Evolutionary conservation across 805 yeast species (phyloP).

Genomic region (Cyberlindnera meyerae): DNA sequence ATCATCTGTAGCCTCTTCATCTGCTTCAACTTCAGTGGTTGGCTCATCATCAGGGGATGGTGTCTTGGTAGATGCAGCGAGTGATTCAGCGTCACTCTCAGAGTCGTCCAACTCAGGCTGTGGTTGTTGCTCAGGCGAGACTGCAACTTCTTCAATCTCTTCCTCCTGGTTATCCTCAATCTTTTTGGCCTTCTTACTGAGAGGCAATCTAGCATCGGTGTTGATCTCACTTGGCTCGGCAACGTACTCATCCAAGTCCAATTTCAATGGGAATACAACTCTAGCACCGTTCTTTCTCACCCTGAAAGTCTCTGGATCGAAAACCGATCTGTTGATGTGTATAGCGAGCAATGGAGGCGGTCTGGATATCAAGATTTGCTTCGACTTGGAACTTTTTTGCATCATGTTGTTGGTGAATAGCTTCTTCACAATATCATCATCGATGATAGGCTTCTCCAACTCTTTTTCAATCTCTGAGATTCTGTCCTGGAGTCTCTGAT

Average conservation of each 20-base stretch:
- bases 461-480: conserved; percentile 47
- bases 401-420: conserved; percentile 72
- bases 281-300: conserved; percentile 80
- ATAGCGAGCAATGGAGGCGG: conserved; percentile 81
- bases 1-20: background rate
- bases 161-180: conserved; percentile 7
- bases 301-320: conserved; percentile 79
- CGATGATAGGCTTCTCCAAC: conserved; percentile 60
- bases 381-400: conserved; percentile 73
- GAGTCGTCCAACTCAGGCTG: too few relatives aligned
- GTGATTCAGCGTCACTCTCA: too few relatives aligned
- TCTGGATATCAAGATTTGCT: conserved; percentile 72
- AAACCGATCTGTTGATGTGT: conserved; percentile 90
- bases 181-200: conserved; percentile 43
- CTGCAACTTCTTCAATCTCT: conserved; percentile 5
- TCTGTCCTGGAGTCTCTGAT: conserved; percentile 37
- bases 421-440: conserved; percentile 72
- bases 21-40: background rate
- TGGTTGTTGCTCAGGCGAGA: too few relatives aligned
- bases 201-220: conserved; percentile 72
- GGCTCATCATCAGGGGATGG: conserved; percentile 1
- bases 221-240: conserved; percentile 67
- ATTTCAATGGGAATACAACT: conserved; percentile 66
- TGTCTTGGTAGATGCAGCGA: conserved; percentile 1
- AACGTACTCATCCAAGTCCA: conserved; percentile 66